Evolutionary conservation across 257 asterid species (phyloP), one percentile per base, ranked within the genome.

Genomic region (Echium plantagineum): DNA sequence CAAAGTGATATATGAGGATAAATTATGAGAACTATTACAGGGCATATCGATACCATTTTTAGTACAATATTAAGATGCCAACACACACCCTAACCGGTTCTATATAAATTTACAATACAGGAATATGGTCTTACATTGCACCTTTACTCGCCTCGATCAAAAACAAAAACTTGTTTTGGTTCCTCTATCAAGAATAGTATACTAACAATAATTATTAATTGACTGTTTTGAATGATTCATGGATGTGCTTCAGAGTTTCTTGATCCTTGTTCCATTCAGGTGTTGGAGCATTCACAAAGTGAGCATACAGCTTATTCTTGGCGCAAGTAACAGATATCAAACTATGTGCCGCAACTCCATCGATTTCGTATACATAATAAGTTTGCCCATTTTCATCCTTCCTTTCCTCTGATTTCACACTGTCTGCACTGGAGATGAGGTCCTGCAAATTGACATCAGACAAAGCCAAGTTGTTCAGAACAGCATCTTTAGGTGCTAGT

Each of bases 401-500:
- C 68, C 59, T 78, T 79, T 91, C 97, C 1, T 78, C 88, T 4
- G 97, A 70, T 5, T 52, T 71, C 69, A 91, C 90, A 13, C 57
- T 70, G 2, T 88, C 96, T 6, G 98, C 96, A n/a, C 65, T 75
- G 5, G 94, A 80, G 20, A 91, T 88, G 48, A 88, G 58, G 21
- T 91, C 96, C 74, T 82, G 98, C 83, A 91, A 53, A 49, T 77
- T 85, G 9, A 91, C 98, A 62, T 87, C 98, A 1, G 96, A 88
- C 10, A 91, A 56, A 4, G 98, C 98, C 38, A 91, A 72, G 19
- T 88, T 91, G 75, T 88, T 88, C 48, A 91, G 64, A 15, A 91
- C 75, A 1, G 57, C 59, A 0, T 91, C 98, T 52, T 79, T 85
- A 0, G 95, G 96, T 0, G 94, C 98, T 26, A 91, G 62, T 32